Evolutionary conservation across 805 yeast species (phyloP).

Genomic region (Torulaspora franciscae): DNA sequence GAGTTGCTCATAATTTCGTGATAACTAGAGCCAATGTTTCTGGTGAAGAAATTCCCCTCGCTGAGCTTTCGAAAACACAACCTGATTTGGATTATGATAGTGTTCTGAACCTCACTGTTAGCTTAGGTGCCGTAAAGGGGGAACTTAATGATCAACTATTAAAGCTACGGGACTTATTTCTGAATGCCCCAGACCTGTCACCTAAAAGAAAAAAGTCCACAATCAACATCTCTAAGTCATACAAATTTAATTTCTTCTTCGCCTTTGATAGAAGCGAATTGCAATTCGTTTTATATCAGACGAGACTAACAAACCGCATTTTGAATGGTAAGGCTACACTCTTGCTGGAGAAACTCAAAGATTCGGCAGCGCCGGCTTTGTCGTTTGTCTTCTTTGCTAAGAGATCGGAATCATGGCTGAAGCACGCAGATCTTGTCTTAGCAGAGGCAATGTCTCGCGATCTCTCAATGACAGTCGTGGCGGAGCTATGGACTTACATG

Average conservation of each 20-base stretch:
- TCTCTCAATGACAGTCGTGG: conserved; percentile 18
- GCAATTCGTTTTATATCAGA: conserved; percentile 16
- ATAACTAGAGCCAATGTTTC: conserved; percentile 21
- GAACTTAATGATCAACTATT: conserved; percentile 24
- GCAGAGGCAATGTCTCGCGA: conserved; percentile 23
- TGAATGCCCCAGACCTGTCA: background rate
- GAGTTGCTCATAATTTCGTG: conserved; percentile 26
- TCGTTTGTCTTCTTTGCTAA: conserved; percentile 23
- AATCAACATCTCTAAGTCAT: conserved; percentile 7
- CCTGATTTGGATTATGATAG: conserved; percentile 15
- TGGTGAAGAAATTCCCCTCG: conserved; percentile 18
- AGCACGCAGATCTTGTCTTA: conserved; percentile 16
- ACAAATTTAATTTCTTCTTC: conserved; percentile 19
- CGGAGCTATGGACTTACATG: conserved; percentile 15
- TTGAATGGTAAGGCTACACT: conserved; percentile 20
- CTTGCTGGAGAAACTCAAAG: conserved; percentile 22
- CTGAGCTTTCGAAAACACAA: conserved; percentile 10
- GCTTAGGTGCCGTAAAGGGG: conserved; percentile 25
- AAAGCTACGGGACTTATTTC: conserved; percentile 12
- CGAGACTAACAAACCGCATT: conserved; percentile 15
- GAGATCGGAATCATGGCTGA: conserved; percentile 21
- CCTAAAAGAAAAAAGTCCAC: background rate
- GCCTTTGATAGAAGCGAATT: conserved; percentile 24
- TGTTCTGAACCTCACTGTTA: conserved; percentile 22
- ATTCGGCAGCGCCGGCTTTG: conserved; percentile 21